Percentiles rank a stretch among this genome's conserved stretches.
phyloP scores from a whole-genome alignment of 495 filamentous ascomycete genomes.

The Aspergillus homomorphus region DNA sequence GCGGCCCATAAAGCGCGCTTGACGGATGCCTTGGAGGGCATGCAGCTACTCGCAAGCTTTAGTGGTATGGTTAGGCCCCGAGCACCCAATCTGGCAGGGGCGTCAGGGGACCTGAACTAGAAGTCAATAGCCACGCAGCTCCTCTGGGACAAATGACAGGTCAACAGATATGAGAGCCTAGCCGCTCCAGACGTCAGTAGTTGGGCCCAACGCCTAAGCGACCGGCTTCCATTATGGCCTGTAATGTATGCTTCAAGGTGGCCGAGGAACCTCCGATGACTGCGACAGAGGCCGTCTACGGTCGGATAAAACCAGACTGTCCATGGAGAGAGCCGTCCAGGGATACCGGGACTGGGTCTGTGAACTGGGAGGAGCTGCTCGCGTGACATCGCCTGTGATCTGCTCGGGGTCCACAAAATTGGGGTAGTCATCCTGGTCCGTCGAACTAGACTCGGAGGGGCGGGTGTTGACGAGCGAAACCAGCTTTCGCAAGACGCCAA shows the following conservation, averaged over 20 bases:
- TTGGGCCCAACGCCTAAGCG: not conserved
- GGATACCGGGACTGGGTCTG: slow-evolving; percentile 15
- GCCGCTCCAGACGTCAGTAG: not conserved
- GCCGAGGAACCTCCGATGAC: slow-evolving; percentile 13
- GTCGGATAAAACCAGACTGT: slow-evolving; percentile 32
- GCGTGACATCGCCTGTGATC: slow-evolving; percentile 38
- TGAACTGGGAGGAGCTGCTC: slow-evolving; percentile 25
- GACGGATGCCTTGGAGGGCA: not conserved
- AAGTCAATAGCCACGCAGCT: not conserved
- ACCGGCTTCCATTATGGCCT: not conserved
- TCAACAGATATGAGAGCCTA: not conserved
- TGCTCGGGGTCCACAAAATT: slow-evolving; percentile 40
- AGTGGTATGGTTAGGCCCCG: not conserved
- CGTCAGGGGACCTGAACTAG: not conserved
- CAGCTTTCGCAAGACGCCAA: slow-evolving; percentile 50
- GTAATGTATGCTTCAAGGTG: slow-evolving; percentile 9
- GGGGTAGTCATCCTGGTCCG: slow-evolving; percentile 36
- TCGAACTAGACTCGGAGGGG: slow-evolving; percentile 32
- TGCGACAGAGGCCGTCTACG: slow-evolving; percentile 23
- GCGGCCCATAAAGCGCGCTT: not conserved
- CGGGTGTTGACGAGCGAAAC: slow-evolving; percentile 34
- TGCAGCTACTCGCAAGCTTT: not conserved
- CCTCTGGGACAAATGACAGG: too few species aligned
- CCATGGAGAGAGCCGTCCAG: slow-evolving; percentile 35
- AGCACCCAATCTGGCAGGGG: not conserved